These are phyloP conservation scores for Chrysanthemum makinoi DNA, from an alignment of 129 eudicot species.

Conservation along the genomic window DNA sequence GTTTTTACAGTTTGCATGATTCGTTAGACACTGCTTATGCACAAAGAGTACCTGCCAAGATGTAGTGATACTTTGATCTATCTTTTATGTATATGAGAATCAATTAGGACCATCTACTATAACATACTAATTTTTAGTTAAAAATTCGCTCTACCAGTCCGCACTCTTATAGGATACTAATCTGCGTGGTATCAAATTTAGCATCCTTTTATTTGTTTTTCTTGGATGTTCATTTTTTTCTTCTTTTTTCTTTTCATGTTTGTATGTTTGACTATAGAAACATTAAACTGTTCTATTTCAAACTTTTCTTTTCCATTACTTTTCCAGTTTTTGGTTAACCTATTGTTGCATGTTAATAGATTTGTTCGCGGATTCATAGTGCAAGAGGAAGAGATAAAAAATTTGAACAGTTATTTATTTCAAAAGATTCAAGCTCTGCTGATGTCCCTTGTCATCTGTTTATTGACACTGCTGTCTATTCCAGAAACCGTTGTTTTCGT, in stretches of 20 bases:
- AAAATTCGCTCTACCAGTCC: too few relatives aligned
- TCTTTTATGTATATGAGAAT: too few relatives aligned
- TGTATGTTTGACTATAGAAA: constrained; percentile 6
- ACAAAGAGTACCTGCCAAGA: too few relatives aligned
- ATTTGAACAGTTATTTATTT: constrained; percentile 56
- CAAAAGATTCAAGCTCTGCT: constrained; percentile 63
- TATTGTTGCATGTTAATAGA: constrained; percentile 34
- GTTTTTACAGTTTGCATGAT: too few relatives aligned
- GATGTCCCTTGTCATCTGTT: constrained; percentile 55
- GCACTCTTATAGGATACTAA: too few relatives aligned
- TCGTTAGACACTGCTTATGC: too few relatives aligned
- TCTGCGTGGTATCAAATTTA: neutral
- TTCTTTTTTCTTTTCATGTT: neutral
- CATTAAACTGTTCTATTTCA: constrained; percentile 18
- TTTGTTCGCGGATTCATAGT: constrained; percentile 65
- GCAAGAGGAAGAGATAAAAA: constrained; percentile 55
- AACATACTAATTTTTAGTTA: too few relatives aligned
- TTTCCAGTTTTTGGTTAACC: constrained; percentile 1
- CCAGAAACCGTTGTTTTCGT: constrained; percentile 94
- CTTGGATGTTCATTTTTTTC: neutral
- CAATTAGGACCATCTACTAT: too few relatives aligned
- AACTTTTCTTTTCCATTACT: constrained; percentile 3
- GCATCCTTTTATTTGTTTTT: neutral
- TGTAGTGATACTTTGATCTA: too few relatives aligned
- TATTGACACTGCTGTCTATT: constrained; percentile 93